These are phyloP conservation scores for Aurantiochytrium sp. DNA, from an alignment of 108 stramenopile genomes.

Conservation along the genomic window DNA sequence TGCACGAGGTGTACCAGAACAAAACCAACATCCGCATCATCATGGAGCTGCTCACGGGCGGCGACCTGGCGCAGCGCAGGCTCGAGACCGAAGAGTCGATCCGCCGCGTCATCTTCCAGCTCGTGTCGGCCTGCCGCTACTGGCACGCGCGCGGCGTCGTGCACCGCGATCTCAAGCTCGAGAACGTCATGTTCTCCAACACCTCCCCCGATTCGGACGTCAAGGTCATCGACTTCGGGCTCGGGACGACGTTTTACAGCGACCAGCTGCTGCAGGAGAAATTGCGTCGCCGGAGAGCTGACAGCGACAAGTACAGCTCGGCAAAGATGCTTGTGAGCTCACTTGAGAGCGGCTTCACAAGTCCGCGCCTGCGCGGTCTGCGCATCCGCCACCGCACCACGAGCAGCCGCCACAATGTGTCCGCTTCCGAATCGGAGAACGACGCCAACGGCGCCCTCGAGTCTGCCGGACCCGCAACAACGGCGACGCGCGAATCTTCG, in stretches of 20 bases:
- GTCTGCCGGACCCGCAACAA: no score
- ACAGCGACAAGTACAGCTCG: neutral
- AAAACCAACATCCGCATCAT: constrained; percentile 64
- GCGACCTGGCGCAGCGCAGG: constrained; percentile 71
- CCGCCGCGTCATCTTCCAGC: constrained; percentile 49
- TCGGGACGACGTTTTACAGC: constrained; percentile 50
- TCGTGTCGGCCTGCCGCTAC: constrained; percentile 69
- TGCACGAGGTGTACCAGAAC: constrained; percentile 70
- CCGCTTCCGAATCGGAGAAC: neutral
- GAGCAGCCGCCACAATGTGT: neutral
- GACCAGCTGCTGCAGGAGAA: constrained; percentile 30
- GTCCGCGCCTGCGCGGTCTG: neutral
- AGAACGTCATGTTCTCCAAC: constrained; percentile 78
- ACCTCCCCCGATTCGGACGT: constrained; percentile 51
- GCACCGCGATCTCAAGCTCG: constrained; percentile 86
- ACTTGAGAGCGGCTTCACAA: neutral
- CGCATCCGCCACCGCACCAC: neutral
- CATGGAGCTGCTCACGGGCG: constrained; percentile 70
- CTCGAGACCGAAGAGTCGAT: constrained; percentile 70
- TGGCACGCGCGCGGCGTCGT: constrained; percentile 72
- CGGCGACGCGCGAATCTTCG: no score
- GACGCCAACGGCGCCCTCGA: neutral
- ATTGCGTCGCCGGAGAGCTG: constrained; percentile 17
- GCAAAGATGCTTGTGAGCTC: neutral
- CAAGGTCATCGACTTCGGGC: constrained; percentile 88